Evolutionary conservation across 306 rosid species (phyloP), one percentile per base, ranked within the genome.

Genomic region (Calophaca sinica): DNA sequence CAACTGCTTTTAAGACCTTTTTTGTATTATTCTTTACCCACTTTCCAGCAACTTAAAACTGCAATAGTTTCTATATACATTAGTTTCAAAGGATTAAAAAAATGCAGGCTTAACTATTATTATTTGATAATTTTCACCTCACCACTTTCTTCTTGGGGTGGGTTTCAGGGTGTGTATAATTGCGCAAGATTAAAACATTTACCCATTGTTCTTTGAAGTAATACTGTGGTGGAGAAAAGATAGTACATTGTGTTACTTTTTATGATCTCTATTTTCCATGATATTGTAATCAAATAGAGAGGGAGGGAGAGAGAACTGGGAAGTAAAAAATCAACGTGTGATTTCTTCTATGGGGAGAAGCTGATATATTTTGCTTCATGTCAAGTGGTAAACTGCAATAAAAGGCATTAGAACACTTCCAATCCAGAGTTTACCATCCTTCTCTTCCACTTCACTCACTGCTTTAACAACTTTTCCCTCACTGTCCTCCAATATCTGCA

Each of bases 391-490:
- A 76, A 92, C 93, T 35, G 97, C 97, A 62, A 92, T 38, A 73
- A 82, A 89, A 32, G 96, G 84, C 93, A 88, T 77, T 11, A 92
- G 38, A 82, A 89, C 96, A 77, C 93, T 92, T 36, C 97, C 97
- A 49, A 92, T 82, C 97, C 97, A 92, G 45, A 92, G 74, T 84
- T 92, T 85, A 50, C 97, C 97, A 77, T 92, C 96, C 79, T 77
- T 86, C 78, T 92, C 96, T 68, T 92, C 96, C 13, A 92, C 97
- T 83, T 92, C 96, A 76, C 97, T 92, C 0, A 79, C 74, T 15
- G 93, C 90, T 74, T 13, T 88, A 6, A 92, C 96, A 73, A 90
- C 92, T 77, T 90, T 90, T 7, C 94, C 94, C 33, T 81, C 66
- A 70, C 78, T 81, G 72, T 92, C 97, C 77, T 92, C 96, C 81